Percentiles rank a stretch among this genome's conserved stretches.
Conservation (phyloP, 2,329 filamentous ascomycete genomes). For the Colletotrichum paranaense region DNA sequence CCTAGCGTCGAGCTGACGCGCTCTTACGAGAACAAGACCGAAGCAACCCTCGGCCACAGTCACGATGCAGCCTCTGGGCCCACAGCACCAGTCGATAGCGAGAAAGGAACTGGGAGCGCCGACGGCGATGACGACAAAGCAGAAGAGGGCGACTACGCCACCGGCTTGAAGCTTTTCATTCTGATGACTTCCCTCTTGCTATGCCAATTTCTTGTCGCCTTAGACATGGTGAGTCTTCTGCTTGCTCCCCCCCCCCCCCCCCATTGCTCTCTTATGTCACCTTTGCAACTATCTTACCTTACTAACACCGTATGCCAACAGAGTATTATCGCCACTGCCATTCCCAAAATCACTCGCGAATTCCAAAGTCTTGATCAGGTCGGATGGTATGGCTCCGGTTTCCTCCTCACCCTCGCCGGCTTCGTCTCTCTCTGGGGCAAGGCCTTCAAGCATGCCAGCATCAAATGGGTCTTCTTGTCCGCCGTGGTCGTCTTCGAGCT, state of each 20-base stretch:
- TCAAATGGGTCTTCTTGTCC: constrained; percentile 41
- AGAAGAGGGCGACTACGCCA: no score
- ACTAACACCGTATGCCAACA: constrained; percentile 19
- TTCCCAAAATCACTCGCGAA: constrained; percentile 54
- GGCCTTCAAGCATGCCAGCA: constrained; percentile 49
- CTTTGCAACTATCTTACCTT: background rate
- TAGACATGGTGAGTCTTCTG: background rate
- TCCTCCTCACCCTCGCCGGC: constrained; percentile 45
- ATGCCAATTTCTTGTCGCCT: constrained; percentile 6
- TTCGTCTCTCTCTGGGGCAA: constrained; percentile 41
- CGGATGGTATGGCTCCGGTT: constrained; percentile 59
- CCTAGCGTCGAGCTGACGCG: no score
- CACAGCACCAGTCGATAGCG: no score
- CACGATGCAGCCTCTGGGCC: no score
- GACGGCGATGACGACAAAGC: no score
- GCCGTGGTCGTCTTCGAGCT: constrained; percentile 21
- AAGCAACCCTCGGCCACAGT: no score
- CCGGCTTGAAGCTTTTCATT: background rate
- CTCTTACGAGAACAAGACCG: no score
- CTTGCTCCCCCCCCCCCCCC: background rate
- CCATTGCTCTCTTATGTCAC: no score
- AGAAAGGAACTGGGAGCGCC: no score
- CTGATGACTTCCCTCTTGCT: background rate
- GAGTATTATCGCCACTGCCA: constrained; percentile 56
- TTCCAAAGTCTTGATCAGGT: constrained; percentile 52